Conservation (phyloP, 192 early-diverging fungal genomes). For the Entomortierella parvispora region DNA sequence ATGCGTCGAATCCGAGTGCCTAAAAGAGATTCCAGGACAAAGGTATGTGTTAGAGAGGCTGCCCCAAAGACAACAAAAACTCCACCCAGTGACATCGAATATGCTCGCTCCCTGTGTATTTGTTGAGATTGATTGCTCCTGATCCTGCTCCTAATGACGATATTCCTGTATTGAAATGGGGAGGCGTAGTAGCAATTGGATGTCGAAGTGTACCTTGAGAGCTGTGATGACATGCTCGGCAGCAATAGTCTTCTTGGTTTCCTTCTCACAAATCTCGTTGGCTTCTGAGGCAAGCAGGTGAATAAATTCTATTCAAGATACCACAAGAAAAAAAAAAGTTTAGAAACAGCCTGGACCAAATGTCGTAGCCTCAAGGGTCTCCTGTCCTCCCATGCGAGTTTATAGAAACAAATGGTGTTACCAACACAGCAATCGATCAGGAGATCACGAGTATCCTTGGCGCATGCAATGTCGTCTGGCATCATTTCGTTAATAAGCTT, state of each 20-base stretch:
- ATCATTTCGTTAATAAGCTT: constrained; percentile 98
- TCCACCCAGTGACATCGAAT: neutral
- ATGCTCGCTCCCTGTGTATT: no score
- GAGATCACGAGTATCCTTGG: constrained; percentile 97
- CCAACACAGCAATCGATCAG: constrained; percentile 96
- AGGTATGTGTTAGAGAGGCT: constrained; percentile 5
- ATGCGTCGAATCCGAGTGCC: constrained; percentile 92
- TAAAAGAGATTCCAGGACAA: constrained; percentile 42
- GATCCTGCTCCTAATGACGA: neutral
- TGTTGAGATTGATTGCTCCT: no score
- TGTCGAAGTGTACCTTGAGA: constrained; percentile 67
- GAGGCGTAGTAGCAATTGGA: neutral
- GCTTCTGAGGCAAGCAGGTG: constrained; percentile 94
- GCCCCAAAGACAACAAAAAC: constrained; percentile 3
- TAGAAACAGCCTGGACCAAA: neutral
- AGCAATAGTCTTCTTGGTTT: constrained; percentile 95
- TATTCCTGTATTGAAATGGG: neutral
- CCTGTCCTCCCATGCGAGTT: neutral
- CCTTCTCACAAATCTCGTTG: constrained; percentile 97
- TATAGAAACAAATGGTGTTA: constrained; percentile 53
- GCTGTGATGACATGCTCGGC: constrained; percentile 95
- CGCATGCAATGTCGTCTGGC: constrained; percentile 87
- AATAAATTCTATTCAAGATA: constrained; percentile 81
- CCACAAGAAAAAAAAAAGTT: constrained; percentile 14
- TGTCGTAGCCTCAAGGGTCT: neutral